phyloP scores from a whole-genome alignment of 2,329 filamentous ascomycete species.

The Clarireedia homoeocarpa region DNA sequence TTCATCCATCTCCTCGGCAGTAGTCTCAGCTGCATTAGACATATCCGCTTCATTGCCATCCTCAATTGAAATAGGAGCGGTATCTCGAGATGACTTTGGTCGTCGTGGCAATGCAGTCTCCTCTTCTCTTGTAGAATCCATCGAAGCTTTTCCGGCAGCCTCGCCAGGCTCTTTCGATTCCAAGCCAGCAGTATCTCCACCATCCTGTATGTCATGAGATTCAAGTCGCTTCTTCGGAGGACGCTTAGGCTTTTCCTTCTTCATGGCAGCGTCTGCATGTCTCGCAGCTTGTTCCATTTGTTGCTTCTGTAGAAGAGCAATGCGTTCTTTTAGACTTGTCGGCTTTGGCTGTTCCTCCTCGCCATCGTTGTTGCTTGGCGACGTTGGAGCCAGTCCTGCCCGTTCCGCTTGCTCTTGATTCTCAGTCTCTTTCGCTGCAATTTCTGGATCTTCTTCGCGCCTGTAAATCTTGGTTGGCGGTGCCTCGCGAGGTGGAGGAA shows the following conservation, averaged over 20 bases:
- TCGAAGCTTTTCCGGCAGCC: constrained; percentile 39
- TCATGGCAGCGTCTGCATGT: constrained; percentile 68
- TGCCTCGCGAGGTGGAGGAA: constrained; percentile 66
- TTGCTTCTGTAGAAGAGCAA: constrained; percentile 87
- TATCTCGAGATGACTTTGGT: constrained; percentile 45
- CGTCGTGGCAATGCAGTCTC: constrained; percentile 36
- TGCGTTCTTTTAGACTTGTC: constrained; percentile 87
- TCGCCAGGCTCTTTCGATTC: constrained; percentile 44
- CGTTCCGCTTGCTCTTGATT: constrained; percentile 59
- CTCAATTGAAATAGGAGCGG: constrained; percentile 33
- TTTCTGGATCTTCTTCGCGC: constrained; percentile 77
- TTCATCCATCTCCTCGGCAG: constrained; percentile 51
- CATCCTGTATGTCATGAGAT: constrained; percentile 36
- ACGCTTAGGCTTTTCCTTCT: constrained; percentile 83
- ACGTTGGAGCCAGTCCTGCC: constrained; percentile 48
- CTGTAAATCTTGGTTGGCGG: constrained; percentile 71
- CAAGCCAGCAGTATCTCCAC: constrained; percentile 30
- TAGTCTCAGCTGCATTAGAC: constrained; percentile 56
- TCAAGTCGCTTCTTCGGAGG: constrained; percentile 60
- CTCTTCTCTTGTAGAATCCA: constrained; percentile 38
- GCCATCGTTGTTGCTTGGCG: constrained; percentile 32
- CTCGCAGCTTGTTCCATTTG: constrained; percentile 83
- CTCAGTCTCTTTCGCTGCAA: constrained; percentile 58
- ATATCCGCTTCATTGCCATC: constrained; percentile 60
- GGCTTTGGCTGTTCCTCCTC: constrained; percentile 83